These are phyloP conservation scores for Russula ochroleuca DNA, from an alignment of 768 basidiomycete genomes.

Conservation along the genomic window DNA sequence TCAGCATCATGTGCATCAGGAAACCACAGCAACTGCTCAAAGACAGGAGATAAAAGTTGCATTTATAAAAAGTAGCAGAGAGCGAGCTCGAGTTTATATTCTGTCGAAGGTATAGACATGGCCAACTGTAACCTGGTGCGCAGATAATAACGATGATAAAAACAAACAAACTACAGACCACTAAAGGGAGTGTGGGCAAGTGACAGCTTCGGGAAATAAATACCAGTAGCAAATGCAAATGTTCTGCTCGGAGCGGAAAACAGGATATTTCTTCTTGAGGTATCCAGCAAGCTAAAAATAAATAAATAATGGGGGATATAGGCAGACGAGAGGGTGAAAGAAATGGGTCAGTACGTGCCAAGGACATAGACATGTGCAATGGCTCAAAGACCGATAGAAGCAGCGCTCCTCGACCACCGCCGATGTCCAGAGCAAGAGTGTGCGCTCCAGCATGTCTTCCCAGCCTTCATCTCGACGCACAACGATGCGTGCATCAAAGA, in stretches of 20 bases:
- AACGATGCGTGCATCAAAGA: constrained; percentile 70
- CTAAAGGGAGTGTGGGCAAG: not conserved
- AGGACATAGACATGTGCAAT: not conserved
- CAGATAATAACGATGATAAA: constrained; percentile 6
- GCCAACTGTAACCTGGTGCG: constrained; percentile 8
- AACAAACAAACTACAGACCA: constrained; percentile 1
- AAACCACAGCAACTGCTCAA: too few relatives aligned
- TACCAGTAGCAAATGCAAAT: constrained; percentile 1
- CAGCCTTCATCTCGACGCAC: constrained; percentile 74
- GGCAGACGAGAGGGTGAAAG: not conserved
- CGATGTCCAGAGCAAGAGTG: constrained; percentile 61
- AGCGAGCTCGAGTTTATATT: not conserved
- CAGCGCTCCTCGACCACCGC: constrained; percentile 60
- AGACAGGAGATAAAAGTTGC: not conserved
- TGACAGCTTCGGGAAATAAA: not conserved
- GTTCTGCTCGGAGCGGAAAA: too few relatives aligned
- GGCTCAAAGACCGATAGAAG: not conserved
- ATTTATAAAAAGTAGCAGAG: not conserved
- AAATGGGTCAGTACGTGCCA: constrained; percentile 7
- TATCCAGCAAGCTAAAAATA: constrained; percentile 3
- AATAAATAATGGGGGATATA: not conserved
- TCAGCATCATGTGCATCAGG: too few relatives aligned
- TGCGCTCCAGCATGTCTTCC: constrained; percentile 70
- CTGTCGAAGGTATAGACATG: constrained; percentile 13
- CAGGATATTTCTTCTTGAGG: not conserved